Evolutionary conservation across 257 asterid species (phyloP).

Genomic region (Solanum ossicruentum): DNA sequence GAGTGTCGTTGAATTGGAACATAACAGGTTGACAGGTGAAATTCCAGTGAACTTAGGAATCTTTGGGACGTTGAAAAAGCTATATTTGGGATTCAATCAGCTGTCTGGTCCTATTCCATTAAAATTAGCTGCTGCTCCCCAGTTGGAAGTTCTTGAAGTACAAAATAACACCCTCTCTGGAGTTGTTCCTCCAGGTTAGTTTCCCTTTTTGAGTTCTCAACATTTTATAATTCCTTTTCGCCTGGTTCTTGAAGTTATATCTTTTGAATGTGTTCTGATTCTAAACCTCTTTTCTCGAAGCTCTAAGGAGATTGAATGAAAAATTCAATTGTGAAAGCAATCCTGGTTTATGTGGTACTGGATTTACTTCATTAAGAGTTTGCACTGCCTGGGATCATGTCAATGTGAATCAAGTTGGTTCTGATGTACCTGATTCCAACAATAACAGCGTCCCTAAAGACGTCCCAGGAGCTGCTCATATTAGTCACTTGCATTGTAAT

Average conservation of each 20-base stretch:
- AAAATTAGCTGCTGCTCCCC: slow-evolving; percentile 30
- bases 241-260: background rate
- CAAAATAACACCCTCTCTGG: slow-evolving; percentile 71
- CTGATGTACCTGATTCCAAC: slow-evolving; percentile 8
- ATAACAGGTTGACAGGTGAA: slow-evolving; percentile 37
- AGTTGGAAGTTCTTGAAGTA: slow-evolving; percentile 53
- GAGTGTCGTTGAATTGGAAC: slow-evolving; percentile 38
- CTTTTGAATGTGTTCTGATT: background rate
- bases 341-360: slow-evolving; percentile 75
- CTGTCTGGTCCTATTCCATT: slow-evolving; percentile 66
- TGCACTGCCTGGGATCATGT: slow-evolving; percentile 58
- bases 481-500: slow-evolving; percentile 32
- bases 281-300: slow-evolving; percentile 18
- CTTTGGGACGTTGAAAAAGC: slow-evolving; percentile 26
- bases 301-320: slow-evolving; percentile 35
- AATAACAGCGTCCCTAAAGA: background rate
- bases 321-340: slow-evolving; percentile 46
- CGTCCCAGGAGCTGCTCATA: slow-evolving; percentile 37
- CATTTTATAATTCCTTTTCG: background rate
- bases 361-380: slow-evolving; percentile 48
- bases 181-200: slow-evolving; percentile 34
- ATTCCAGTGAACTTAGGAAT: slow-evolving; percentile 58
- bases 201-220: background rate
- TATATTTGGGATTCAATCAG: slow-evolving; percentile 49
- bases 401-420: slow-evolving; percentile 17